A percentile compares a stretch with the other conserved stretches of the same genome.
Evolutionary conservation across 176 grass and related monocot species (phyloP).

Genomic region (Otatea glauca): DNA sequence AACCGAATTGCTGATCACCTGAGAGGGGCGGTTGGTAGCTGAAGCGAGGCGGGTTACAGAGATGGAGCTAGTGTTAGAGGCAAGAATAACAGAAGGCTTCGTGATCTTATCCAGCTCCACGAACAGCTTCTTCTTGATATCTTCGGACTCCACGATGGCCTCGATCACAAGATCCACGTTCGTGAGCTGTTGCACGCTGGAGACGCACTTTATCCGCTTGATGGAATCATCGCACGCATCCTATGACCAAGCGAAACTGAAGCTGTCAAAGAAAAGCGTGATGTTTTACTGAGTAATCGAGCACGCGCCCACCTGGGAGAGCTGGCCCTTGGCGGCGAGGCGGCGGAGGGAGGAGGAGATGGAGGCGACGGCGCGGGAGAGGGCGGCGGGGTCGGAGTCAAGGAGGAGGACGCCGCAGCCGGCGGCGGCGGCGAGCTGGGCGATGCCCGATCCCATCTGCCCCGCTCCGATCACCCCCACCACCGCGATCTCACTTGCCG

Average conservation of each 20-base stretch:
- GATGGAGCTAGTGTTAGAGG: constrained; percentile 92
- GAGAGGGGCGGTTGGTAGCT: constrained; percentile 69
- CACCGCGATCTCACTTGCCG: constrained; percentile 40
- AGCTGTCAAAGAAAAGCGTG: background rate
- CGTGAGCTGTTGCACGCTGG: constrained; percentile 62
- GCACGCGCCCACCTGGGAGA: constrained; percentile 58
- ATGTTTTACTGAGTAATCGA: background rate
- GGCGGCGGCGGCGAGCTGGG: constrained; percentile 74
- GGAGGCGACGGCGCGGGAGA: constrained; percentile 54
- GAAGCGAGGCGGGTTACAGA: constrained; percentile 86
- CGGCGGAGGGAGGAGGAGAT: constrained; percentile 73
- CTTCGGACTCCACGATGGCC: constrained; percentile 83
- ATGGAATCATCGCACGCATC: constrained; percentile 58
- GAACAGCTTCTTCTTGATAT: constrained; percentile 88
- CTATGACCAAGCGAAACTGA: constrained; percentile 41
- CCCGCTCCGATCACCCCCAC: constrained; percentile 81
- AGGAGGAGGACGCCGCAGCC: constrained; percentile 70
- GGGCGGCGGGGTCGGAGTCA: constrained; percentile 70
- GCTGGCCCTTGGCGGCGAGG: constrained; percentile 69
- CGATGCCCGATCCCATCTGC: constrained; percentile 96
- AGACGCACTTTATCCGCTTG: constrained; percentile 68
- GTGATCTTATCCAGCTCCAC: constrained; percentile 68
- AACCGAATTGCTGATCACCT: constrained; percentile 50
- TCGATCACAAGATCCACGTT: constrained; percentile 79
- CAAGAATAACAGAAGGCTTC: constrained; percentile 83